phyloP scores from a whole-genome alignment of 108 stramenopile species.

The Skeletonema marinoi region DNA sequence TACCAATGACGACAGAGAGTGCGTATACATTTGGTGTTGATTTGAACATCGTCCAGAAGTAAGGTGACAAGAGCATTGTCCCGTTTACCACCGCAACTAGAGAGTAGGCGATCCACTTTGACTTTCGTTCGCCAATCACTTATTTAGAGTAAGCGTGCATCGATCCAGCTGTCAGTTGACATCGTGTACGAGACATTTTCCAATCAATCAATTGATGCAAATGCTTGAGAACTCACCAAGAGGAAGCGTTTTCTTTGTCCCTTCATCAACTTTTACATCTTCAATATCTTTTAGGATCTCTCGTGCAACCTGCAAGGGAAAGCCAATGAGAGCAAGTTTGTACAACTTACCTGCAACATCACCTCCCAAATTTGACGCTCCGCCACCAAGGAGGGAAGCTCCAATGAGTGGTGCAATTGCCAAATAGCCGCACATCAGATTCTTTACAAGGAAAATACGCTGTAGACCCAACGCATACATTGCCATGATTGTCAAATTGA shows the following conservation, averaged over 20 bases:
- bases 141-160: no score
- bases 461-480: slow-evolving; percentile 36
- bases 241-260: slow-evolving; percentile 37
- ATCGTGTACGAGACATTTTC: no score
- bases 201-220: no score
- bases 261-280: slow-evolving; percentile 44
- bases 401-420: slow-evolving; percentile 39
- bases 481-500: slow-evolving; percentile 36
- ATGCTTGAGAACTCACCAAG: not conserved
- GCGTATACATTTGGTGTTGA: slow-evolving; percentile 24
- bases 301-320: slow-evolving; percentile 26
- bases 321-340: slow-evolving; percentile 26
- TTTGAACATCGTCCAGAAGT: slow-evolving; percentile 19
- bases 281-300: slow-evolving; percentile 50
- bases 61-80: slow-evolving; percentile 9
- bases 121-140: slow-evolving; percentile 17
- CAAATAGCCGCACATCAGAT: slow-evolving; percentile 37
- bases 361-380: not conserved
- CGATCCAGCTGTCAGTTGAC: no score
- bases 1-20: slow-evolving; percentile 11
- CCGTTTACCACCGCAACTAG: slow-evolving; percentile 10
- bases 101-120: slow-evolving; percentile 21
- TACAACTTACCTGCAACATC: not conserved
- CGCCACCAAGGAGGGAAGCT: slow-evolving; percentile 11
- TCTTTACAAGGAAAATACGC: slow-evolving; percentile 40